Base-by-base conservation (phyloP, 1,284 basidiomycete species). In the Salmacisia buchloeana region DNA sequence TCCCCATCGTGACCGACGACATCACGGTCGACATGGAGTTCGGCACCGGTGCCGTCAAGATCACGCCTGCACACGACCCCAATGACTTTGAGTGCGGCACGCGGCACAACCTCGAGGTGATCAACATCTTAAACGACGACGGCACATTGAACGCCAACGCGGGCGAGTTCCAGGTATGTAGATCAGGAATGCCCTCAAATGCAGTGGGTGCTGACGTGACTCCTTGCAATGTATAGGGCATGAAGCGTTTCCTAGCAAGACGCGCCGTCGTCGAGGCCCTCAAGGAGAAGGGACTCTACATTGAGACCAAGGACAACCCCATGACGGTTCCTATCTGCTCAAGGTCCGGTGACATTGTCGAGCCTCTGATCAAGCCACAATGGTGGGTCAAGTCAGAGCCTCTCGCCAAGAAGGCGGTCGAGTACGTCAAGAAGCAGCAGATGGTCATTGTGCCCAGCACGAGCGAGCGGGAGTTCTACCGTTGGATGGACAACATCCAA, bases 371-470 rank as follows among this genome's bases (percentile, higher is more conserved):
- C 78, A 98, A 97, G 82, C 96, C 96, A 0, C 96, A 99, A 80
- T 98, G 96, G 96, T 99, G 94, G 94, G 90, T 98, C 58, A 88
- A 89, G 81, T 96, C 92, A 83, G 88, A 91, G 80, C 90, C 90
- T 1, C 84, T 98, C 61, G 93, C 94, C 0, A 89, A 93, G 67
- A 69, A 70, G 54, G 76, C 76, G 27, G 71, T 76, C 35, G 91
- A 93, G 72, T 91, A 90, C 15, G 85, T 97, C 77, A 87, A 88
- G 83, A 65, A 68, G 10, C 75, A 75, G 31, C 68, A 71, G 41
- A 79, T 79, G 76, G 63, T 68, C 65, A 93, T 98, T 72, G 83
- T 84, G 23, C 96, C 96, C 2, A 90, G 90, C 75, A 83, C 86
- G 56, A 94, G 90, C 10, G 93, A 96, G 78, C 87, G 86, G 60